Conservation (phyloP, 2,329 filamentous ascomycete genomes). For the Nannizziopsis arthrosporioides region DNA sequence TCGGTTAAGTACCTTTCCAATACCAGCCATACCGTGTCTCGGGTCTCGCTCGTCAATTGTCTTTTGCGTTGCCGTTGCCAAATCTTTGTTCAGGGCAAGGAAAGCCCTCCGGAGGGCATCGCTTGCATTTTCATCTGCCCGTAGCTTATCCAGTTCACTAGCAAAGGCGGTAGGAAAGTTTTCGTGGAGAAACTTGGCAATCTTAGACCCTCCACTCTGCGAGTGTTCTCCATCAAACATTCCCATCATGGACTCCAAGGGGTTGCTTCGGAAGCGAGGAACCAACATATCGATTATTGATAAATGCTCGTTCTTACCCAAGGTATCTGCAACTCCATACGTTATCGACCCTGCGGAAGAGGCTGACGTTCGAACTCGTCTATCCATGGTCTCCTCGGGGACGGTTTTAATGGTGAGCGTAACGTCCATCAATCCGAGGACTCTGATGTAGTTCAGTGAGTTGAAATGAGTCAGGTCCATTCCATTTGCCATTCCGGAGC, state of each 20-base stretch:
- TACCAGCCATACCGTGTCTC: conserved; percentile 45
- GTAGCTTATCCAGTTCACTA: conserved; percentile 65
- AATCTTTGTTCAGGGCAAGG: conserved; percentile 80
- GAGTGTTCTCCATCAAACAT: conserved; percentile 91
- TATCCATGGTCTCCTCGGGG: conserved; percentile 88
- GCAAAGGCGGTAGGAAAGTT: conserved; percentile 81
- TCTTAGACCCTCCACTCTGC: conserved; percentile 80
- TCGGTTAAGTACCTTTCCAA: conserved; percentile 67
- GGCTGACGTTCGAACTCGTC: conserved; percentile 92
- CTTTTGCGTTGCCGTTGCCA: conserved; percentile 73
- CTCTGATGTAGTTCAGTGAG: conserved; percentile 66
- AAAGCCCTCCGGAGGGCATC: conserved; percentile 84
- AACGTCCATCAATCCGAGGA: conserved; percentile 94
- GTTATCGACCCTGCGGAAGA: conserved; percentile 80
- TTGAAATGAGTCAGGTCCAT: conserved; percentile 82
- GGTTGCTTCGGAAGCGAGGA: conserved; percentile 76
- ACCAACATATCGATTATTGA: conserved; percentile 94
- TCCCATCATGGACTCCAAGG: conserved; percentile 83
- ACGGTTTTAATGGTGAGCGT: conserved; percentile 87
- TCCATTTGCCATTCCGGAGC: conserved; percentile 42
- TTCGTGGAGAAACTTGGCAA: conserved; percentile 92
- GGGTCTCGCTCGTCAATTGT: conserved; percentile 62
- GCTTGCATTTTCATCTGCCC: conserved; percentile 58
- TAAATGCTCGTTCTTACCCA: conserved; percentile 85
- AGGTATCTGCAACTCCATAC: conserved; percentile 94